phyloP scores from a whole-genome alignment of 2,329 filamentous ascomycete genomes.

The Myriosclerotinia scirpicola region DNA sequence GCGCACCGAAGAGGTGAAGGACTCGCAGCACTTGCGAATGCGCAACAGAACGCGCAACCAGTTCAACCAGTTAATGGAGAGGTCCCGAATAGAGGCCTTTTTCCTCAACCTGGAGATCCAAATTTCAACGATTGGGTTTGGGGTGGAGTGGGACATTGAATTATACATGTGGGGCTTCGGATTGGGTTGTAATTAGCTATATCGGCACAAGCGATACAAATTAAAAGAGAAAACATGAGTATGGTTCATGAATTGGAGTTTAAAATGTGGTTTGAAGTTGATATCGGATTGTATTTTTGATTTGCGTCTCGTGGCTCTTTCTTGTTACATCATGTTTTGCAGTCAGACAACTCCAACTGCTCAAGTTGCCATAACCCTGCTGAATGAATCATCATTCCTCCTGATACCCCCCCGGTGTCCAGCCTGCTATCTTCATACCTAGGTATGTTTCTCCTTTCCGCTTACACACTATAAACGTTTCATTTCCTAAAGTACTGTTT shows the following conservation, averaged over 20 bases:
- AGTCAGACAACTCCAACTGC: neutral
- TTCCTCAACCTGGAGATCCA: constrained; percentile 66
- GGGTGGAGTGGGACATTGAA: constrained; percentile 65
- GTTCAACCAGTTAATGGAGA: constrained; percentile 34
- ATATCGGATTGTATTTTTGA: neutral
- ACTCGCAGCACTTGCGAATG: constrained; percentile 41
- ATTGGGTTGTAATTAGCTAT: constrained; percentile 9
- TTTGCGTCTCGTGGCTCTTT: neutral
- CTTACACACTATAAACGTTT: too few species aligned
- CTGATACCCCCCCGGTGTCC: too few species aligned
- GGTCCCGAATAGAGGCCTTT: constrained; percentile 53
- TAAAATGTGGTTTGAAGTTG: neutral
- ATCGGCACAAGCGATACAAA: neutral
- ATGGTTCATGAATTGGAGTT: neutral
- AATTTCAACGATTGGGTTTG: constrained; percentile 64
- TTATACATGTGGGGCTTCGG: neutral
- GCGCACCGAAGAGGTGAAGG: constrained; percentile 48
- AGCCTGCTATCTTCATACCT: too few species aligned
- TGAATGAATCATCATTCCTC: too few species aligned
- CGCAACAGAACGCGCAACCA: constrained; percentile 39
- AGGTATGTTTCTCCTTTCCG: too few species aligned
- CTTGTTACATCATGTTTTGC: neutral
- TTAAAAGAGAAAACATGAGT: constrained; percentile 1
- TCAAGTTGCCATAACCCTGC: neutral
- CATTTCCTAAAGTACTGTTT: too few species aligned